Evolutionary conservation across 345 rosid genomes (phyloP).

Genomic region (Populus pruinosa): DNA sequence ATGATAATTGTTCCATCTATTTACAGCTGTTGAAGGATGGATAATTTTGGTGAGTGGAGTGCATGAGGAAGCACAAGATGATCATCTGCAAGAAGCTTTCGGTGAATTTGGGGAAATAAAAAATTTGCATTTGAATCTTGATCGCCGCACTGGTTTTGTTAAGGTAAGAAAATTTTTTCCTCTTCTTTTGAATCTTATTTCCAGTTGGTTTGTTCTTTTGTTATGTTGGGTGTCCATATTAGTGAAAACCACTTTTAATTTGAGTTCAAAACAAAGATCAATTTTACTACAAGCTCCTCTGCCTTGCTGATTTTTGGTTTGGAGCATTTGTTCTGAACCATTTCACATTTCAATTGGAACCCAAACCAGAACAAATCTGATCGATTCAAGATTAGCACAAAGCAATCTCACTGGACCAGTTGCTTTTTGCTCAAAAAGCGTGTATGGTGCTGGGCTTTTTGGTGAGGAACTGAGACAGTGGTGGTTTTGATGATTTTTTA

Average conservation of each 20-base stretch:
- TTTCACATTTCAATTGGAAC: background rate
- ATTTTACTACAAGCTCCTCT: background rate
- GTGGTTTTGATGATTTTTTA: background rate
- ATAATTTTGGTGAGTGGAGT: conserved; percentile 68
- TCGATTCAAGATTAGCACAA: background rate
- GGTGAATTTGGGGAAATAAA: conserved; percentile 80
- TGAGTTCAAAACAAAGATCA: background rate
- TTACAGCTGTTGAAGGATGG: conserved; percentile 85
- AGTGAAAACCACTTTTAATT: background rate
- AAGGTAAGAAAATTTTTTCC: conserved; percentile 42
- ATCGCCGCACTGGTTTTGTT: conserved; percentile 79
- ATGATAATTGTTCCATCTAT: background rate
- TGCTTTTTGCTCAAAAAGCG: background rate
- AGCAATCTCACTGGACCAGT: background rate
- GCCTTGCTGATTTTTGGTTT: background rate
- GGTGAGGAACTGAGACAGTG: background rate
- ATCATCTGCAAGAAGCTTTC: conserved; percentile 59
- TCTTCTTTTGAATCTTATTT: background rate
- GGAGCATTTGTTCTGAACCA: background rate
- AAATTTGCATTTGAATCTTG: conserved; percentile 70
- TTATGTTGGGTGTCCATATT: background rate
- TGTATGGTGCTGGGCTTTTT: background rate
- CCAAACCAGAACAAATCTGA: background rate
- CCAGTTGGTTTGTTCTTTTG: background rate
- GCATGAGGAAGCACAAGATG: conserved; percentile 83